Percentiles rank a stretch among this genome's conserved stretches.
Conservation (phyloP, 2,329 filamentous ascomycete species). For the Verticillium albo-atrum region DNA sequence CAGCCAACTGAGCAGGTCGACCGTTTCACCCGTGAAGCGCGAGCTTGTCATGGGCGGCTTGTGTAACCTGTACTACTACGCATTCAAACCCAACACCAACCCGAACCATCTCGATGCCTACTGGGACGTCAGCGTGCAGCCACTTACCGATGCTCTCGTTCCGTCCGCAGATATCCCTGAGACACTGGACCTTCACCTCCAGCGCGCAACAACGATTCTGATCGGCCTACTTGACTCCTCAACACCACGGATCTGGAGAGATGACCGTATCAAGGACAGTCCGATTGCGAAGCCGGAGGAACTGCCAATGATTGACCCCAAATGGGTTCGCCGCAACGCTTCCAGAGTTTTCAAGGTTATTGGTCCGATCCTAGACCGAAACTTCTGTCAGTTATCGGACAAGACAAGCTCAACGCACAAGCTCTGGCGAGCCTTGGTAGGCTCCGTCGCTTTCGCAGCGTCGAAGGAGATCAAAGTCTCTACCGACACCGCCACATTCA, state of each 20-base stretch:
- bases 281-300: conserved; percentile 63
- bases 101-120: conserved; percentile 64
- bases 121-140: conserved; percentile 72
- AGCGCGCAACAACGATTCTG: conserved; percentile 64
- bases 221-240: conserved; percentile 59
- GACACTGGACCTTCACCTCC: conserved; percentile 44
- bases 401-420: conserved; percentile 47
- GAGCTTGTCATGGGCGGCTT: conserved; percentile 62
- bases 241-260: conserved; percentile 63
- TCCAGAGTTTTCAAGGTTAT: conserved; percentile 59
- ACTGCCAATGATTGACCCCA: conserved; percentile 76
- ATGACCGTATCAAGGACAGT: conserved; percentile 62
- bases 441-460: conserved; percentile 61
- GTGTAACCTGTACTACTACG: conserved; percentile 78
- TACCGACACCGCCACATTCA: conserved; percentile 73
- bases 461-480: conserved; percentile 88
- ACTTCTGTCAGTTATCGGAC: conserved; percentile 58
- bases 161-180: conserved; percentile 23
- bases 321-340: conserved; percentile 78
- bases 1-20: conserved; percentile 59
- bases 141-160: conserved; percentile 39
- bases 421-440: conserved; percentile 59
- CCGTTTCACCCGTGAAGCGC: conserved; percentile 46
- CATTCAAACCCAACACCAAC: conserved; percentile 66
- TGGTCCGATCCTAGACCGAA: conserved; percentile 54